These are phyloP conservation scores for Cicer yamashitae DNA, from an alignment of 306 rosid species.

Conservation along the genomic window DNA sequence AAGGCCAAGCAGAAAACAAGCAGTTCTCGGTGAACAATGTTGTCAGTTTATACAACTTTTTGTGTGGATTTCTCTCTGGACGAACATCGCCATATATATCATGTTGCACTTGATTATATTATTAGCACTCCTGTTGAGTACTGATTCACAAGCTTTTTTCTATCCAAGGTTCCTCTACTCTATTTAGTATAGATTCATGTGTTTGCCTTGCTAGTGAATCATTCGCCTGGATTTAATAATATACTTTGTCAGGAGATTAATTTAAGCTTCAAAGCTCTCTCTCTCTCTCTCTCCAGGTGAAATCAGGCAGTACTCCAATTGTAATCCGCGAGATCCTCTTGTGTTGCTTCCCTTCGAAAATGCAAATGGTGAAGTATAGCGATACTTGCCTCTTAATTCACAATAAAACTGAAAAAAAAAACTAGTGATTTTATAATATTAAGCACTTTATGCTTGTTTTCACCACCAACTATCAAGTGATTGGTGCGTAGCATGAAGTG, in stretches of 20 bases:
- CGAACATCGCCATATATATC: slow-evolving; percentile 23
- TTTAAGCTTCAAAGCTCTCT: slow-evolving; percentile 7
- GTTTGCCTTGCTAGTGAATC: slow-evolving; percentile 37
- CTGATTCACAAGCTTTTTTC: slow-evolving; percentile 37
- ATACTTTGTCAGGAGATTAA: slow-evolving; percentile 14
- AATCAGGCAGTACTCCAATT: too few relatives aligned
- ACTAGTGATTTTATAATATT: too few relatives aligned
- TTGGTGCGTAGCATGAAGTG: too few relatives aligned
- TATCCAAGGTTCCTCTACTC: slow-evolving; percentile 35
- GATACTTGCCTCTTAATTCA: too few relatives aligned
- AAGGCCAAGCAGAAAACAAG: slow-evolving; percentile 89
- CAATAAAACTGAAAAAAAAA: too few relatives aligned
- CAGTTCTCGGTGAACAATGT: slow-evolving; percentile 63
- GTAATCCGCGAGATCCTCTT: too few relatives aligned
- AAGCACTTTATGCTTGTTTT: too few relatives aligned
- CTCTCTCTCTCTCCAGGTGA: too few relatives aligned
- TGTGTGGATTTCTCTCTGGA: slow-evolving; percentile 20
- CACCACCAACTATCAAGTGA: too few relatives aligned
- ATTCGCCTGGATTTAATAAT: slow-evolving; percentile 35
- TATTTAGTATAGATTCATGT: slow-evolving; percentile 39
- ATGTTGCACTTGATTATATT: slow-evolving; percentile 39
- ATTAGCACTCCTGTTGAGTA: slow-evolving; percentile 36
- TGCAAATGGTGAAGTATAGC: too few relatives aligned
- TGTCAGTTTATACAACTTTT: slow-evolving; percentile 30
- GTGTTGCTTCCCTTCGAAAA: too few relatives aligned